Conservation (phyloP, 2,329 filamentous ascomycete species). For the Ascochyta rabiei region DNA sequence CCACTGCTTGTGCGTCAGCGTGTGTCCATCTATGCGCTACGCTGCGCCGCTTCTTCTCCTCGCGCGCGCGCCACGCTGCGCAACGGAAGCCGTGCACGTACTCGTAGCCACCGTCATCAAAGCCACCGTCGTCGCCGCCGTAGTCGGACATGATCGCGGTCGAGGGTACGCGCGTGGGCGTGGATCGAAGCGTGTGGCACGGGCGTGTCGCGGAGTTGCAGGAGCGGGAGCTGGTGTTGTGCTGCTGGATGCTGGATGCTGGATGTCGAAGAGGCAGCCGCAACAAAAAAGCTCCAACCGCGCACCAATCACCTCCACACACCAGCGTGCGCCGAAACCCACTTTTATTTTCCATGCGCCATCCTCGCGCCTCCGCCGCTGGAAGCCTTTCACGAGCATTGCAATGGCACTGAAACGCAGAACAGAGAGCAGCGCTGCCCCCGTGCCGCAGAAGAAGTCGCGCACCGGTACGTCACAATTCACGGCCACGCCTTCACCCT, state of each 20-base stretch:
- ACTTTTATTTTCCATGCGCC: slow-evolving; percentile 17
- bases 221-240: not conserved
- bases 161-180: not conserved
- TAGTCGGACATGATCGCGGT: slow-evolving; percentile 53
- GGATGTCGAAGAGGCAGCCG: slow-evolving; percentile 24
- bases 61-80: slow-evolving; percentile 20
- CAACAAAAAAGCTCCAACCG: slow-evolving; percentile 26
- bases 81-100: slow-evolving; percentile 24
- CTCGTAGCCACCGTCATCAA: slow-evolving; percentile 38
- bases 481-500: slow-evolving; percentile 7
- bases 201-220: slow-evolving; percentile 2
- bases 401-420: slow-evolving; percentile 42
- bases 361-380: slow-evolving; percentile 2
- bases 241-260: not conserved
- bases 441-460: slow-evolving; percentile 30
- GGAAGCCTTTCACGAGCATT: slow-evolving; percentile 1
- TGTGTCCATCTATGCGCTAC: not conserved
- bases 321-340: slow-evolving; percentile 27
- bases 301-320: slow-evolving; percentile 20
- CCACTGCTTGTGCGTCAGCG: slow-evolving; percentile 38
- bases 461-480: slow-evolving; percentile 28
- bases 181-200: not conserved
- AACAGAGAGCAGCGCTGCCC: slow-evolving; percentile 7
- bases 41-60: not conserved
- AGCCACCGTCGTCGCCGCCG: slow-evolving; percentile 49